phyloP scores from a whole-genome alignment of 148 eudicot species.

The Rhododendron henanense region DNA sequence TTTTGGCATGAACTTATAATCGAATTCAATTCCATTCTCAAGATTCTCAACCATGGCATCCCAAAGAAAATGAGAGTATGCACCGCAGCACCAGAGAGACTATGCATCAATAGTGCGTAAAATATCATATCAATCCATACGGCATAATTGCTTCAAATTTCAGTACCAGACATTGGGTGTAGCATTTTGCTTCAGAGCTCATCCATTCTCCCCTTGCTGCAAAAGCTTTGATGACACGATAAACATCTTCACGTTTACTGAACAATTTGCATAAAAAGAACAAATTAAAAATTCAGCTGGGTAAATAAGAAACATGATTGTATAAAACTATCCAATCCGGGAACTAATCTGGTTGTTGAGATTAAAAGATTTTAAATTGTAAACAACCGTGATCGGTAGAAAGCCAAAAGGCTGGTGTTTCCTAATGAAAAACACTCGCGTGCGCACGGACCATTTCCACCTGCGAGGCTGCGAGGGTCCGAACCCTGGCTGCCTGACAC shows the following conservation, averaged over 20 bases:
- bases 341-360: not conserved
- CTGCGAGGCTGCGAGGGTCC: too few relatives aligned
- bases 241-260: constrained; percentile 92
- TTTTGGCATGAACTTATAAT: not conserved
- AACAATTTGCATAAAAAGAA: constrained; percentile 18
- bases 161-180: constrained; percentile 70
- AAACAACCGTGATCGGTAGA: not conserved
- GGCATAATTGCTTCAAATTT: constrained; percentile 3
- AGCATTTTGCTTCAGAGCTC: constrained; percentile 61
- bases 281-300: constrained; percentile 3
- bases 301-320: not conserved
- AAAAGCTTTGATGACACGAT: constrained; percentile 80
- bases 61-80: not conserved
- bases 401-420: not conserved
- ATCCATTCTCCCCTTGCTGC: constrained; percentile 63
- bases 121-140: not conserved
- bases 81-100: not conserved
- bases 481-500: too few relatives aligned
- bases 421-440: not conserved
- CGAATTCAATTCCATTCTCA: not conserved
- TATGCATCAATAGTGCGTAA: not conserved
- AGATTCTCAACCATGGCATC: not conserved
- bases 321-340: not conserved
- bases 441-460: too few relatives aligned
- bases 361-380: not conserved